phyloP scores from a whole-genome alignment of 805 yeast species.

The Candida verbasci region DNA sequence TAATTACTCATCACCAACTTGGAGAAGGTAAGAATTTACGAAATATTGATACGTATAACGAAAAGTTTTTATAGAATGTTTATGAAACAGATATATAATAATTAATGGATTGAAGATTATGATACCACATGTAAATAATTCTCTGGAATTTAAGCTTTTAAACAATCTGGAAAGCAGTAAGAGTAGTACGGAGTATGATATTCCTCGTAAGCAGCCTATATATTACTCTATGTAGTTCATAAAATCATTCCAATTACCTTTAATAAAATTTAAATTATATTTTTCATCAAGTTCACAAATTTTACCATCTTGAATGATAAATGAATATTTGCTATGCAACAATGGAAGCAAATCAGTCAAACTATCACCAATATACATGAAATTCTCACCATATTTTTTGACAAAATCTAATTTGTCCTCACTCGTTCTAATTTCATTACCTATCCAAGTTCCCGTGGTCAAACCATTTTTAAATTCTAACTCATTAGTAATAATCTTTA shows the following conservation, averaged over 20 bases:
- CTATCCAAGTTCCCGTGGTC: slow-evolving; percentile 27
- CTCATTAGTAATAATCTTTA: slow-evolving; percentile 47
- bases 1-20: slow-evolving; percentile 11
- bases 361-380: slow-evolving; percentile 62
- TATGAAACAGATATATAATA: no score
- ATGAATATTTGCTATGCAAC: slow-evolving; percentile 42
- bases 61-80: no score
- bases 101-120: no score
- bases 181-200: no score
- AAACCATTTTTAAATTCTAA: slow-evolving; percentile 29
- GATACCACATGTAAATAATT: no score
- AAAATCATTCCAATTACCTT: slow-evolving; percentile 8
- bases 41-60: background rate
- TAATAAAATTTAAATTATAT: slow-evolving; percentile 1
- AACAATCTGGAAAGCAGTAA: no score
- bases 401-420: slow-evolving; percentile 41
- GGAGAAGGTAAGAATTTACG: slow-evolving; percentile 18
- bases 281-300: slow-evolving; percentile 18
- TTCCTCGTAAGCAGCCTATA: no score
- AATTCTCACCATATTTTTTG: slow-evolving; percentile 12
- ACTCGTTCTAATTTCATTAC: slow-evolving; percentile 43
- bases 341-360: slow-evolving; percentile 53
- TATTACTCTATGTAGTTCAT: slow-evolving; percentile 1
- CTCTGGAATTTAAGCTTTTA: no score
- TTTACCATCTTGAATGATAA: slow-evolving; percentile 37